Evolutionary conservation across 352 stramenopile genomes (phyloP).

Genomic region (Phytophthora podocarpi): DNA sequence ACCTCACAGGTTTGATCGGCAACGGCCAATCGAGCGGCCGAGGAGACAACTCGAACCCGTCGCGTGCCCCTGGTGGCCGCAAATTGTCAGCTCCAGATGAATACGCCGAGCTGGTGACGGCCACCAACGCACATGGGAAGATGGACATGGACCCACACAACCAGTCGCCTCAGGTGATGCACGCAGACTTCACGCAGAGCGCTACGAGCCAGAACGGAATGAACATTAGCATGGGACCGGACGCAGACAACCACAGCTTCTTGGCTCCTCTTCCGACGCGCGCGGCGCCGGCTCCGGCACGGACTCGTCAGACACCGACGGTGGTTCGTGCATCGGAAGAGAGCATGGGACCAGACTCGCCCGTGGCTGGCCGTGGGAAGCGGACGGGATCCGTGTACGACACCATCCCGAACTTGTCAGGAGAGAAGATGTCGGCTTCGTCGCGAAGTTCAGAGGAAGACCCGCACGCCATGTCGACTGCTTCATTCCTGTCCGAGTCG

Average conservation of each 20-base stretch:
- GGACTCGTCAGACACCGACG: background rate
- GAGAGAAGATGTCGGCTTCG: constrained; percentile 29
- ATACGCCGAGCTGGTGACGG: constrained; percentile 40
- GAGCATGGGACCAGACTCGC: constrained; percentile 38
- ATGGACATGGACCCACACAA: constrained; percentile 18
- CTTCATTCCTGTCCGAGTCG: constrained; percentile 33
- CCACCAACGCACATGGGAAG: constrained; percentile 31
- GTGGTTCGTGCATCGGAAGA: constrained; percentile 24
- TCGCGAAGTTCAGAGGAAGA: constrained; percentile 25
- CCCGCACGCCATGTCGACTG: constrained; percentile 16
- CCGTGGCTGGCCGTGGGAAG: constrained; percentile 24
- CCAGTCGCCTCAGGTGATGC: background rate
- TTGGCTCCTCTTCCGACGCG: constrained; percentile 18
- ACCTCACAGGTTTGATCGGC: constrained; percentile 33
- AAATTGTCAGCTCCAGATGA: constrained; percentile 43
- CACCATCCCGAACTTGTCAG: constrained; percentile 30
- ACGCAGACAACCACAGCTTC: constrained; percentile 30
- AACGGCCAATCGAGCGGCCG: constrained; percentile 23
- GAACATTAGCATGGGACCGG: constrained; percentile 35
- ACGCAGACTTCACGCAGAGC: constrained; percentile 32
- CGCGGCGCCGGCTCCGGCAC: background rate
- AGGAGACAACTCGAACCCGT: constrained; percentile 5
- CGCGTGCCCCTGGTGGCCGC: constrained; percentile 21
- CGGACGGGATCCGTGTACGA: constrained; percentile 41
- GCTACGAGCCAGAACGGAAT: constrained; percentile 14